Conservation (phyloP, 108 stramenopile genomes). For the Cyclotella kingstonii region DNA sequence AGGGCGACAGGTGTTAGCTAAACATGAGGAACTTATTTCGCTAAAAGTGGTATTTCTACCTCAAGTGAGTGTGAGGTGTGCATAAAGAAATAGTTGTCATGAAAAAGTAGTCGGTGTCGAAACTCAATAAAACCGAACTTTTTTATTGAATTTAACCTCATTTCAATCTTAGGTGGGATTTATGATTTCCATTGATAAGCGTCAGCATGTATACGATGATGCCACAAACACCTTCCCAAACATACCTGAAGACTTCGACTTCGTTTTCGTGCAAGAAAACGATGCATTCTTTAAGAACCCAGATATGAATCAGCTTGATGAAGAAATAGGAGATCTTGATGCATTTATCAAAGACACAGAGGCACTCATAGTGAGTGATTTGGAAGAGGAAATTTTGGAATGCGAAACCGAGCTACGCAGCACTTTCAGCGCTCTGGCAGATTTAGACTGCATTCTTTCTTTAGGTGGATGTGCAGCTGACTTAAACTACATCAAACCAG, state of each 20-base stretch:
- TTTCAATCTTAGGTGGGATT: slow-evolving; percentile 72
- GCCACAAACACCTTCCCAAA: slow-evolving; percentile 49
- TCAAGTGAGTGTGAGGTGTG: slow-evolving; percentile 45
- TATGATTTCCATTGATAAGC: slow-evolving; percentile 67
- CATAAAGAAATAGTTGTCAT: too few relatives aligned
- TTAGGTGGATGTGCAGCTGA: slow-evolving; percentile 85
- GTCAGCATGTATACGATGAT: slow-evolving; percentile 43
- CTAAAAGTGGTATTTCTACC: slow-evolving; percentile 88
- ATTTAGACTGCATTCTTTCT: slow-evolving; percentile 87
- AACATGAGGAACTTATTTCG: slow-evolving; percentile 55
- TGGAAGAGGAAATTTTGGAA: slow-evolving; percentile 91
- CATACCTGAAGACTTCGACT: slow-evolving; percentile 72
- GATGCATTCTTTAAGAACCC: slow-evolving; percentile 85
- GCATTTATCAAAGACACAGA: slow-evolving; percentile 90
- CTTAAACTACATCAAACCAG: slow-evolving; percentile 80
- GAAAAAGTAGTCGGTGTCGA: too few relatives aligned
- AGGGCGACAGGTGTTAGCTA: slow-evolving; percentile 51
- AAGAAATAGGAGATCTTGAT: slow-evolving; percentile 90
- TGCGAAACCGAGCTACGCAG: slow-evolving; percentile 75
- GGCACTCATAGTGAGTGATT: slow-evolving; percentile 78
- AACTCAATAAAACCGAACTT: background rate
- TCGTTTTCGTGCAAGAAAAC: slow-evolving; percentile 73
- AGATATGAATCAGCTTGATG: slow-evolving; percentile 81
- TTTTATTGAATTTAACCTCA: background rate
- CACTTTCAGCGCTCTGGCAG: slow-evolving; percentile 78